Base-by-base conservation (phyloP, 169 alveolate species). In the Plasmodium inui region DNA sequence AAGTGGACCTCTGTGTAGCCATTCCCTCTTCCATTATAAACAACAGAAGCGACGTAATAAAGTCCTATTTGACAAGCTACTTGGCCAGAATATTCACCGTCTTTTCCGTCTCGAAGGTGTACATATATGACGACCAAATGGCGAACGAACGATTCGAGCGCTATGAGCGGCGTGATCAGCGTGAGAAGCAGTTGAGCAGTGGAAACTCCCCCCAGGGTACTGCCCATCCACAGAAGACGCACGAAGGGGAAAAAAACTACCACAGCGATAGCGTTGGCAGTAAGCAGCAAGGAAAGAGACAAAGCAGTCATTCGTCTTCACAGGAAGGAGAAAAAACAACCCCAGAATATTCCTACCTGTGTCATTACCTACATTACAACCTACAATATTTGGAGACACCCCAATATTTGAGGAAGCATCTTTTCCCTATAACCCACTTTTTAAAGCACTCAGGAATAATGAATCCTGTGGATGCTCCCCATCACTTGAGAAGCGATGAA, bases 401-500 rank as follows among this genome's bases (percentile, higher is more conserved):
- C 8, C 99, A 99, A 97, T 99, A 99, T 95, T 97, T 99, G 71
- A 97, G 99, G 86, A 98, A 74, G 32, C 92, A 67, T 41, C 17
- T 71, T 17, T 97, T 97, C 92, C 98, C 98, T 22, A 95, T 96
- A 84, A 95, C 97, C 70, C 95, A 96, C 30, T 99, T 97, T 90
- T 96, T 99, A 57, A 98, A 98, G 76, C 97, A 96, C 92, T 98
- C 99, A 73, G 99, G 99, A 39, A 93, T 99, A 61, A 99, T 98
- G 98, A 99, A 98, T 93, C 99, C 99, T 2, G 96, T 99, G 53
- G 99, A 99, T 95, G 99, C 99, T 17, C 99, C 99, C 57, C 99
- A 99, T 95, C 99, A 99, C 95, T 95, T 99, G 84, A 96, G 99
- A 74, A 96, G 97, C 22, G 97, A 97, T 80, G 99, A 99, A 93